These are phyloP conservation scores for Glycine soja DNA, from an alignment of 306 rosid genomes.

Conservation along the genomic window DNA sequence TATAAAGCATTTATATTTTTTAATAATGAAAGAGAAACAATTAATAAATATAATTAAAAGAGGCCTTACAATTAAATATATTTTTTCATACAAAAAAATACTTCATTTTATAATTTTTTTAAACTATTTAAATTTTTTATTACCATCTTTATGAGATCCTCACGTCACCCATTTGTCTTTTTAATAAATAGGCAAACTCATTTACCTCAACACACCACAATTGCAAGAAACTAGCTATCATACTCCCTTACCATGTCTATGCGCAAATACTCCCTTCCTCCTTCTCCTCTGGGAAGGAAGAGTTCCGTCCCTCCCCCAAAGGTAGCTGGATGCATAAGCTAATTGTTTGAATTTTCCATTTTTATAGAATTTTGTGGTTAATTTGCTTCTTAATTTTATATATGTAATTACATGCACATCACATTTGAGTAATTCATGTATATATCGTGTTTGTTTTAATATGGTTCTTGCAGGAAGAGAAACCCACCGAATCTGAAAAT, in stretches of 20 bases:
- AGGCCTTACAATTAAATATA: too few species aligned
- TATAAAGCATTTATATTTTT: too few species aligned
- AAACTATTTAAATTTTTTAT: too few species aligned
- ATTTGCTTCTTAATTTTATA: not conserved
- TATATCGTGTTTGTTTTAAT: too few species aligned
- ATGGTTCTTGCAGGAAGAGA: not conserved
- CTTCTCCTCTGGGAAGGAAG: not conserved
- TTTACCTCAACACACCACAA: not conserved
- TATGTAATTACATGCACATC: not conserved
- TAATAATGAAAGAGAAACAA: not conserved
- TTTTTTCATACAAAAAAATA: too few species aligned
- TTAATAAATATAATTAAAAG: too few species aligned
- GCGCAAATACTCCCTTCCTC: not conserved
- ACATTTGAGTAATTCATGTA: not conserved
- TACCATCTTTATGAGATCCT: too few species aligned
- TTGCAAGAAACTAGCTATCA: not conserved
- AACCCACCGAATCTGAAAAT: not conserved
- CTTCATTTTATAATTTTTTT: too few species aligned
- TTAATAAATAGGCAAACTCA: not conserved
- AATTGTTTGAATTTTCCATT: not conserved
- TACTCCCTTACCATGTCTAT: not conserved
- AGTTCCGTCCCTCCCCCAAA: not conserved
- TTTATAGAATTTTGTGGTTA: not conserved
- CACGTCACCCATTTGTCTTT: not conserved
- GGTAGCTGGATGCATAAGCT: not conserved